Conservation (phyloP, 768 basidiomycete genomes). For the Mycena kentingensis region DNA sequence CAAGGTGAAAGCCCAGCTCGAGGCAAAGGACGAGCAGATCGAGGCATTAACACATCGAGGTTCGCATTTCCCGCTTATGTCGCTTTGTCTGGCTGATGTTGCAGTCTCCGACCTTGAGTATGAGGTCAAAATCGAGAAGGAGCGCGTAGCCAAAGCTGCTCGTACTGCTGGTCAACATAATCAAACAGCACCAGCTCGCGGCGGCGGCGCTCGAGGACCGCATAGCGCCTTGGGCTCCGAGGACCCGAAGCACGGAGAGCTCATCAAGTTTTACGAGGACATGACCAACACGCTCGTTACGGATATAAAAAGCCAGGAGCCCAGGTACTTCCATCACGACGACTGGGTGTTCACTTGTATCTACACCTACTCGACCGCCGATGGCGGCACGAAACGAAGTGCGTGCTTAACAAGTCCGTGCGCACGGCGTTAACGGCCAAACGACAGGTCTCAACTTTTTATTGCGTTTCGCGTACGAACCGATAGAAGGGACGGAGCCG, state of each 20-base stretch:
- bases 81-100: constrained; percentile 3
- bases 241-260: constrained; percentile 59
- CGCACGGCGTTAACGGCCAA: constrained; percentile 11
- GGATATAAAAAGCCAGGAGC: constrained; percentile 48
- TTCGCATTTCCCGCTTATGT: constrained; percentile 31
- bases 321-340: constrained; percentile 48
- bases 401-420: constrained; percentile 21
- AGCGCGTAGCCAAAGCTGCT: constrained; percentile 41
- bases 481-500: constrained; percentile 30
- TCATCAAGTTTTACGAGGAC: constrained; percentile 83
- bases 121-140: constrained; percentile 65
- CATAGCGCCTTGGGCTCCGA: constrained; percentile 40
- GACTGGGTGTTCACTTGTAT: constrained; percentile 68
- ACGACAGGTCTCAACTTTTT: constrained; percentile 61
- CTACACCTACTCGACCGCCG: constrained; percentile 53
- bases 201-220: constrained; percentile 34
- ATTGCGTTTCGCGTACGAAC: constrained; percentile 50
- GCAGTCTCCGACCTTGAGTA: constrained; percentile 52
- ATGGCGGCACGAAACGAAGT: constrained; percentile 42
- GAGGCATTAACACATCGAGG: constrained; percentile 49
- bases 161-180: constrained; percentile 36
- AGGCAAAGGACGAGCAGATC: constrained; percentile 49
- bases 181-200: constrained; percentile 32
- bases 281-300: constrained; percentile 77
- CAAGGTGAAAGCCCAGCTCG: constrained; percentile 43